phyloP scores from a whole-genome alignment of 2,329 filamentous ascomycete species.

The Magnaporthiopsis rhizophila region DNA sequence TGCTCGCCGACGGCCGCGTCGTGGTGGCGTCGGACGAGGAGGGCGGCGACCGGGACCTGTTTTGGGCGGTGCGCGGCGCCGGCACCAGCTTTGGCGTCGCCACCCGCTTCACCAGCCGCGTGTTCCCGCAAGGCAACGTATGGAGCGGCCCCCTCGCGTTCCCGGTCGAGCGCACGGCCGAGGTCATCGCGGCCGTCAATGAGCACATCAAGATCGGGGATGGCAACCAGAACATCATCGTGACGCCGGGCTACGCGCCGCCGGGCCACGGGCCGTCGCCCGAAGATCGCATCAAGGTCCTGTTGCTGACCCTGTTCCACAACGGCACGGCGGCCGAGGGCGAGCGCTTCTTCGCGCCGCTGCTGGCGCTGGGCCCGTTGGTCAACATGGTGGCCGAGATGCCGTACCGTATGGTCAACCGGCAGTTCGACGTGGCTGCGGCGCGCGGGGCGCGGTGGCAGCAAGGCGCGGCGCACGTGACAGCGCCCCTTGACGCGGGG shows the following conservation, averaged over 20 bases:
- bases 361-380: conserved; percentile 29
- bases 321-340: conserved; percentile 27
- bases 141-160: conserved; percentile 23
- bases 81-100: conserved; percentile 35
- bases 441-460: neutral
- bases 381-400: conserved; percentile 28
- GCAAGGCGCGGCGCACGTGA: neutral
- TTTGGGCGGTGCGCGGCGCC: conserved; percentile 33
- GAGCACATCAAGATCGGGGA: conserved; percentile 19
- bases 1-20: conserved; percentile 28
- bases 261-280: conserved; percentile 18
- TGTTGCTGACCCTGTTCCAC: conserved; percentile 25
- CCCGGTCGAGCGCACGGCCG: conserved; percentile 17
- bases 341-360: conserved; percentile 23
- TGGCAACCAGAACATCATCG: conserved; percentile 10
- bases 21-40: conserved; percentile 31
- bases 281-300: conserved; percentile 13
- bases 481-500: neutral
- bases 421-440: conserved; percentile 13
- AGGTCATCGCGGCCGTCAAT: conserved; percentile 23
- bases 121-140: conserved; percentile 22
- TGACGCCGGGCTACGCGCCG: conserved; percentile 16
- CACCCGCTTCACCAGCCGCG: conserved; percentile 28
- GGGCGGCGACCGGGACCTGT: conserved; percentile 29
- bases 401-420: conserved; percentile 33